Base-by-base conservation (phyloP, 208 protist species). In the Porcisia deanei region DNA sequence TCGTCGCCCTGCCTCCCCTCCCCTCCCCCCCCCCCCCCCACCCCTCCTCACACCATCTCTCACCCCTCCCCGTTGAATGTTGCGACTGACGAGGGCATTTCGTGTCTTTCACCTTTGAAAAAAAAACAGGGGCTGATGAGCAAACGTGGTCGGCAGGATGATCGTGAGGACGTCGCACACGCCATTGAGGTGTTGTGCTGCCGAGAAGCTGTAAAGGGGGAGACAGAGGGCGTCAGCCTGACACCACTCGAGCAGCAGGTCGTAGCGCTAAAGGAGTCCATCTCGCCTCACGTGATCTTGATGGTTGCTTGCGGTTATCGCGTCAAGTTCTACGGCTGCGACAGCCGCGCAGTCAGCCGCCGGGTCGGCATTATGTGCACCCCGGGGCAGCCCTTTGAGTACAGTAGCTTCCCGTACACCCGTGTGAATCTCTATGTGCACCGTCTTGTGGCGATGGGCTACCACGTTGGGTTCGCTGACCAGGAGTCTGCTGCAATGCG, bases 241-340 rank as follows among this genome's bases (percentile, higher is more conserved):
- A 97, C 91, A 3, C 91, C 91, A 7, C 85, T 97, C 25, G 91
- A 97, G 80, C 79, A 81, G 64, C 93, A 97, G 59, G 93, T 97
- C 10, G 88, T 94, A 52, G 69, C 73, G 52, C 73, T 97, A 55
- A 88, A 87, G 77, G 75, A 82, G 63, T 82, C 81, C 52, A 37
- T 97, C 1, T 73, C 91, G 1, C 75, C 76, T 3, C 81, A 93
- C 71, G 88, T 90, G 25, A 78, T 97, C 12, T 75, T 97, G 57
- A 76, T 97, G 76, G 91, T 97, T n/a, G 90, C 91, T 30, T 97
- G 93, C 76, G 93, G 93, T 22, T 97, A 97, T 73, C 85, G 89
- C 7, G 90, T 95, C 1, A 95, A 95, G 70, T 74, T 95, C 20
- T 97, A 94, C 76, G 93, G 93, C 52, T 83, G 87, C 16, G 93